A percentile compares a stretch with the other conserved stretches of the same genome.
Evolutionary conservation across 345 rosid genomes (phyloP).

Genomic region (Arabidopsis thaliana): DNA sequence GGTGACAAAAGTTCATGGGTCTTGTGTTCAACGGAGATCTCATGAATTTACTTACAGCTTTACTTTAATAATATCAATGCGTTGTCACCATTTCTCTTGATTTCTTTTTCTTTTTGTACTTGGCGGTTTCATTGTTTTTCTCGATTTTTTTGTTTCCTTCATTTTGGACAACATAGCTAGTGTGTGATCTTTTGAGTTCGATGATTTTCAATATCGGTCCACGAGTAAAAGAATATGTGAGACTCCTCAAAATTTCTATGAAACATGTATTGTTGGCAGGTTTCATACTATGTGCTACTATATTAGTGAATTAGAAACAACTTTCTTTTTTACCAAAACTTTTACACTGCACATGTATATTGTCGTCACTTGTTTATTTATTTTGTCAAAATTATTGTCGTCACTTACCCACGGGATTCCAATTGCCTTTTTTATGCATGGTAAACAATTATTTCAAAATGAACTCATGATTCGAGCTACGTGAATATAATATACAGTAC

Average conservation of each 20-base stretch:
- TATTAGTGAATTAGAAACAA: no score
- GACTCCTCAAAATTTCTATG: not conserved
- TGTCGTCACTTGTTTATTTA: no score
- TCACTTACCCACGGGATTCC: no score
- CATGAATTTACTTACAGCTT: conserved; percentile 40
- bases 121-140: not conserved
- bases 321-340: no score
- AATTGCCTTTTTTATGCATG: no score
- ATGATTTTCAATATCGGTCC: not conserved
- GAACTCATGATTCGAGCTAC: not conserved
- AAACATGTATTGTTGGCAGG: not conserved
- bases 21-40: conserved; percentile 40
- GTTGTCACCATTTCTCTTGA: conserved; percentile 16
- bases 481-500: not conserved
- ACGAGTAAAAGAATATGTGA: not conserved
- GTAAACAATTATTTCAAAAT: no score
- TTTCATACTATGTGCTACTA: no score
- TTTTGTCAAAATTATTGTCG: no score
- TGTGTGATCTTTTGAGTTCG: no score
- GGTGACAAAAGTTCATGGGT: conserved; percentile 37
- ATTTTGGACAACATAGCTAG: not conserved
- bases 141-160: not conserved
- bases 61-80: conserved; percentile 24
- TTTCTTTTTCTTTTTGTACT: not conserved
- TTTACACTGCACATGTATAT: no score